These are phyloP conservation scores for Teunomyces aglyptinius DNA, from an alignment of 805 yeast genomes.

Conservation along the genomic window DNA sequence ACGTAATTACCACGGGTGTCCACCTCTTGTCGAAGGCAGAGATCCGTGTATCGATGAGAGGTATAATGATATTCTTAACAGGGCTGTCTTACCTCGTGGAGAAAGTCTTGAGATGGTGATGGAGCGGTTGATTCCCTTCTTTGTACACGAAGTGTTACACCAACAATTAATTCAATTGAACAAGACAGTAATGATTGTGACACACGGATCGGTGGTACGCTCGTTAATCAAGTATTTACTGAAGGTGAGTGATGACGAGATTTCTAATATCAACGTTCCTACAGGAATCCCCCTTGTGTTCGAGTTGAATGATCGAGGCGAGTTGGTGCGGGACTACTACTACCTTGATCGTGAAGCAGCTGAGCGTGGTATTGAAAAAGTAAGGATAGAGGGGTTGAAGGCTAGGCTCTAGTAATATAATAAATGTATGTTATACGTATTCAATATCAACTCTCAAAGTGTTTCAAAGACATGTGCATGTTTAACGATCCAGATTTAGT, in stretches of 20 bases:
- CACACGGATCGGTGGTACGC: slow-evolving; percentile 44
- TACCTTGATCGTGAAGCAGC: slow-evolving; percentile 43
- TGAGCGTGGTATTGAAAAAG: slow-evolving; percentile 35
- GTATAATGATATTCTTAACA: slow-evolving; percentile 24
- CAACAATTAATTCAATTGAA: slow-evolving; percentile 20
- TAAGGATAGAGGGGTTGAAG: slow-evolving; percentile 24
- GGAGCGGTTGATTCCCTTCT: slow-evolving; percentile 39
- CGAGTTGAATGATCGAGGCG: slow-evolving; percentile 33
- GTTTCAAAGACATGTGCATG: neutral
- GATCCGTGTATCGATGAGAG: slow-evolving; percentile 38
- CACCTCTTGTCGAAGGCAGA: slow-evolving; percentile 27
- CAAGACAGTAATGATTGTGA: slow-evolving; percentile 36
- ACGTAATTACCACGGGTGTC: slow-evolving; percentile 36
- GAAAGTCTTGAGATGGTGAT: slow-evolving; percentile 40
- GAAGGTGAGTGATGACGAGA: slow-evolving; percentile 35
- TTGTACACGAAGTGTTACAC: slow-evolving; percentile 27
- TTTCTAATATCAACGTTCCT: slow-evolving; percentile 41
- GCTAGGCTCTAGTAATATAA: slow-evolving; percentile 1
- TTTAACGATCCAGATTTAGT: neutral
- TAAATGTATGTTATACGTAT: neutral
- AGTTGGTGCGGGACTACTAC: slow-evolving; percentile 28
- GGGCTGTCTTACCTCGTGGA: slow-evolving; percentile 32
- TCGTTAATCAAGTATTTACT: slow-evolving; percentile 38
- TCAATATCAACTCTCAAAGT: neutral
- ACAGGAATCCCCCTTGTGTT: slow-evolving; percentile 46